phyloP scores from a whole-genome alignment of 331 rosid genomes.

The Acacia pycnantha region DNA sequence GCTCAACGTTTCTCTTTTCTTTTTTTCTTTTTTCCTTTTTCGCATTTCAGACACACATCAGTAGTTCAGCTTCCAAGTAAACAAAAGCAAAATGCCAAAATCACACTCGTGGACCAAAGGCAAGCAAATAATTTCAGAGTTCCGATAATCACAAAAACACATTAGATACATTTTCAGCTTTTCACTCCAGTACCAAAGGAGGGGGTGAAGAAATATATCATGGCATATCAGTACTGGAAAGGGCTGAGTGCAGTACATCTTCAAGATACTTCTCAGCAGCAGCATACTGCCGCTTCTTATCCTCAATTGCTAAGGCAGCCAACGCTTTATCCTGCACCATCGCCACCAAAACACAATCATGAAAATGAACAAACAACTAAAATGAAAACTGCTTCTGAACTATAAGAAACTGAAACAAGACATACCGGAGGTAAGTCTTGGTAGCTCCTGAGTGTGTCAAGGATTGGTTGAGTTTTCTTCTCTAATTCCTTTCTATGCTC shows the following conservation, averaged over 20 bases:
- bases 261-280: conserved; percentile 95
- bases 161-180: not conserved
- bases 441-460: conserved; percentile 90
- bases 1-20: not conserved
- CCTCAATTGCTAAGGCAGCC: conserved; percentile 98
- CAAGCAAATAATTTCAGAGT: not conserved
- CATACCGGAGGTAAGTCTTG: conserved; percentile 95
- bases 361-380: conserved; percentile 6
- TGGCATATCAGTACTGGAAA: conserved; percentile 14
- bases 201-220: not conserved
- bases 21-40: too few relatives aligned
- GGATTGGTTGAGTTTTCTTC: conserved; percentile 93
- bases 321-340: conserved; percentile 81
- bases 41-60: not conserved
- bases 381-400: not conserved
- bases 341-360: conserved; percentile 1
- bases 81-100: not conserved
- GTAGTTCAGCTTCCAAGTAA: not conserved
- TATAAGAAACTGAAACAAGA: conserved; percentile 13
- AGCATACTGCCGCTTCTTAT: conserved; percentile 85
- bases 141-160: not conserved
- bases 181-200: not conserved
- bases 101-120: not conserved
- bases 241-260: conserved; percentile 88
- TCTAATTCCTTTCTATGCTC: conserved; percentile 89